Evolutionary conservation across 2,329 filamentous ascomycete genomes (phyloP), one percentile per base, ranked within the genome.

Genomic region (Grosmannia clavigera): DNA sequence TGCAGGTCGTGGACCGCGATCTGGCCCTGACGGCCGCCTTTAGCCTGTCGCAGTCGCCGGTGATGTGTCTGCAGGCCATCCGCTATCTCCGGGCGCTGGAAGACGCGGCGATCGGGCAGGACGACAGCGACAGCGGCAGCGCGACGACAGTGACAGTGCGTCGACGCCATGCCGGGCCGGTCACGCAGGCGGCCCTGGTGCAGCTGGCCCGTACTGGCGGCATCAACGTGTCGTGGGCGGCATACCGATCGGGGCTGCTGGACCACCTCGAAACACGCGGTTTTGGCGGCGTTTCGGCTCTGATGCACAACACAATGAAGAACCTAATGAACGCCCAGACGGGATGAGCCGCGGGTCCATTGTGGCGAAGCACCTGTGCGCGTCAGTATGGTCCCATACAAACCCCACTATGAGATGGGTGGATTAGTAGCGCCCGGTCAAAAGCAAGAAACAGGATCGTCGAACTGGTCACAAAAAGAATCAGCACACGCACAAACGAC

Each of bases 221-320:
- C 0, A 69, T 90, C 31, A 76, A 73, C 57, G 68, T 92, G 48
- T 77, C 76, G 16, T 95, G 87, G 86, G 82, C 86, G 66, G 83
- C 88, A 57, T 95, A 91, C 70, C 79, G 87, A 61, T 75, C 90
- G 6, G 80, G 82, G n/a, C 85, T 92, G 63, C 72, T 95, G 60
- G 77, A 78, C 57, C 83, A 84, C 72, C 71, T 95, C 63, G 85
- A 86, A 61, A 75, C 73, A 6, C 79, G 79, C 58, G 87, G 86
- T 0, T 77, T 87, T 54, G 73, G 71, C 12, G 90, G 90, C 0
- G 77, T 92, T 35, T 80, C 81, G 19, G 79, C 85, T 64, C 72
- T 95, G 67, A 86, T 95, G 79, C 87, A 87, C 70, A 89, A 84
- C 66, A 92, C 88, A 1, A 90, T 94, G 82, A 90, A 86, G 69